Percentiles rank a stretch among this genome's conserved stretches.
These are phyloP conservation scores for Leccinellum luteum DNA, from an alignment of 768 basidiomycete species.

Conservation along the genomic window DNA sequence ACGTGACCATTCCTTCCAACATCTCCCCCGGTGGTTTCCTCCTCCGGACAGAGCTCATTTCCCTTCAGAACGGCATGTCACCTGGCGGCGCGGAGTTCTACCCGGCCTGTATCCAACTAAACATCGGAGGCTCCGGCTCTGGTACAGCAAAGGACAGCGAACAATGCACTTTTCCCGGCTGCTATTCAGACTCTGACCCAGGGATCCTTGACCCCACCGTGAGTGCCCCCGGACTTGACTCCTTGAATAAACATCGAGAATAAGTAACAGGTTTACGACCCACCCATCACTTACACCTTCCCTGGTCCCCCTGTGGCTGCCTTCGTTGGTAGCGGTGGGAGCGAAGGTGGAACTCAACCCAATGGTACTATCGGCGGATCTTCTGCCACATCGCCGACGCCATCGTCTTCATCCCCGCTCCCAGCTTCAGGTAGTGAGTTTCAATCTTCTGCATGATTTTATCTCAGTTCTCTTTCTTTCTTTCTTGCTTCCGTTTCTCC, in stretches of 20 bases:
- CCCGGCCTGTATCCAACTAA: conserved; percentile 30
- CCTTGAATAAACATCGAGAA: background rate
- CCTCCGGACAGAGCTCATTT: conserved; percentile 75
- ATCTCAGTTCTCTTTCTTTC: background rate
- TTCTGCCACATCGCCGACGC: conserved; percentile 11
- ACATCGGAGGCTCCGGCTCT: conserved; percentile 26
- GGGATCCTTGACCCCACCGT: conserved; percentile 59
- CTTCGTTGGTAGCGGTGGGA: conserved; percentile 30
- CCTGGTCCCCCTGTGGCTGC: conserved; percentile 51
- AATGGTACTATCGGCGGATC: conserved; percentile 18
- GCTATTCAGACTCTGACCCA: conserved; percentile 64
- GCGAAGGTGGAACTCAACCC: conserved; percentile 20
- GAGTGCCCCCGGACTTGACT: conserved; percentile 2
- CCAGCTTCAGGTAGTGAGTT: conserved; percentile 21
- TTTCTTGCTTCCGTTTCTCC: conserved; percentile 7
- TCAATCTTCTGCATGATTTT: background rate
- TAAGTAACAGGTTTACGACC: conserved; percentile 27
- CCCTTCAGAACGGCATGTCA: conserved; percentile 60
- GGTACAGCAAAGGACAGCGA: conserved; percentile 21
- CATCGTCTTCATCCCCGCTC: conserved; percentile 11
- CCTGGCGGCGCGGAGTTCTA: conserved; percentile 52
- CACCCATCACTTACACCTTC: conserved; percentile 42
- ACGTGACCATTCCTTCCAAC: conserved; percentile 44
- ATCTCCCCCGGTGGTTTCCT: conserved; percentile 70
- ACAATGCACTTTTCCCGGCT: conserved; percentile 65